A percentile compares a stretch with the other conserved stretches of the same genome.
phyloP scores from a whole-genome alignment of 257 asterid species.

The Perilla frutescens region DNA sequence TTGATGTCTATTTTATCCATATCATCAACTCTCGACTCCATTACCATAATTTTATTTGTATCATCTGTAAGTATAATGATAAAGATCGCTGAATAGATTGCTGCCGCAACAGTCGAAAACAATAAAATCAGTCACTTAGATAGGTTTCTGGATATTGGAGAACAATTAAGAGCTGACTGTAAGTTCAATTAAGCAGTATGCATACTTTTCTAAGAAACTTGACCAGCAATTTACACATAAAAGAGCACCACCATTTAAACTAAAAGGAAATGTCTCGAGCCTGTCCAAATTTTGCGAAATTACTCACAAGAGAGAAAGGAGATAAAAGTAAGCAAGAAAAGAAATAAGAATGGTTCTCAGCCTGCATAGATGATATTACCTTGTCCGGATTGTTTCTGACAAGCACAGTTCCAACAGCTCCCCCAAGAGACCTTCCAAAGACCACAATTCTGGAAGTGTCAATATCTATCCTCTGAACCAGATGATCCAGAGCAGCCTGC shows the following conservation, averaged over 20 bases:
- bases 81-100: slow-evolving; percentile 12
- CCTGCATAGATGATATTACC: slow-evolving; percentile 46
- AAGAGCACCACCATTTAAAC: background rate
- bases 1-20: background rate
- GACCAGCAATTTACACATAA: background rate
- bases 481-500: slow-evolving; percentile 97
- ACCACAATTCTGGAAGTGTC: slow-evolving; percentile 88
- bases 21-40: slow-evolving; percentile 7
- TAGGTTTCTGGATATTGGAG: background rate
- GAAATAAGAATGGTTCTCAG: slow-evolving; percentile 15
- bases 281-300: background rate
- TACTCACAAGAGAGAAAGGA: slow-evolving; percentile 13
- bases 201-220: background rate
- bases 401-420: slow-evolving; percentile 95
- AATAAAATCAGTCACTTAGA: background rate
- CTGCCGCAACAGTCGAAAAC: background rate
- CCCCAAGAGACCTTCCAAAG: slow-evolving; percentile 99
- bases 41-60: background rate
- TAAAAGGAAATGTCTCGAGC: background rate
- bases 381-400: slow-evolving; percentile 87
- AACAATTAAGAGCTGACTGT: background rate
- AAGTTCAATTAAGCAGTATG: background rate
- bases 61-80: background rate
- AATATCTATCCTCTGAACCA: slow-evolving; percentile 86
- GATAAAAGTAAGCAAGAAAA: slow-evolving; percentile 25